Percentiles rank a stretch among this genome's conserved stretches.
These are phyloP conservation scores for Leptosphaerulina australis DNA, from an alignment of 2,329 filamentous ascomycete species.

Conservation along the genomic window DNA sequence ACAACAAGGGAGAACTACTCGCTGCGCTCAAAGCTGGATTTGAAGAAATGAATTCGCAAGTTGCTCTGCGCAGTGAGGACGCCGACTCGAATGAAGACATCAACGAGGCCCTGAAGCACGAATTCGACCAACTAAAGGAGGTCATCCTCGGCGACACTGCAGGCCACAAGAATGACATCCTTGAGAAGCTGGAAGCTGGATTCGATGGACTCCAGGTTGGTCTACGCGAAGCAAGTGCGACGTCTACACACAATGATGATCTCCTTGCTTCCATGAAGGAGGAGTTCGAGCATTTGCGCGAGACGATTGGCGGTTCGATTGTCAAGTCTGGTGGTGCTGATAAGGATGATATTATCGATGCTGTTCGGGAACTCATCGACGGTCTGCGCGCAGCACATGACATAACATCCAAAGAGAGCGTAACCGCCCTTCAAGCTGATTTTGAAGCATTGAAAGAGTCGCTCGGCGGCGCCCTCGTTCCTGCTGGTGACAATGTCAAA, in stretches of 20 bases:
- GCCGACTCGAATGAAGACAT: constrained; percentile 53
- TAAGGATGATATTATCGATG: constrained; percentile 73
- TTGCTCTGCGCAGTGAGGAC: constrained; percentile 45
- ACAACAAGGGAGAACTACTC: constrained; percentile 49
- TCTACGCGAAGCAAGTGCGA: constrained; percentile 43
- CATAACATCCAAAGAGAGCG: constrained; percentile 49
- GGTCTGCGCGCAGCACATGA: constrained; percentile 51
- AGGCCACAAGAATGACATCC: constrained; percentile 64
- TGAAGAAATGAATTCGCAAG: constrained; percentile 50
- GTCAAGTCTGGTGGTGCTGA: constrained; percentile 56
- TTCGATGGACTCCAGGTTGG: constrained; percentile 57
- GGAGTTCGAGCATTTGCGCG: constrained; percentile 66
- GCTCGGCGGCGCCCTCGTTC: constrained; percentile 51
- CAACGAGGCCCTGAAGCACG: constrained; percentile 75
- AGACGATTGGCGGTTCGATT: constrained; percentile 61
- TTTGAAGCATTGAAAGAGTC: constrained; percentile 53
- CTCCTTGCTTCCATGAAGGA: constrained; percentile 59
- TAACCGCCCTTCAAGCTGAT: constrained; percentile 52
- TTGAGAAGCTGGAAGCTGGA: constrained; percentile 63
- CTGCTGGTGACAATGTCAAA: constrained; percentile 45
- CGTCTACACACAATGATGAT: constrained; percentile 50
- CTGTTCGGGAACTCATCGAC: constrained; percentile 60
- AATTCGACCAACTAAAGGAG: constrained; percentile 81
- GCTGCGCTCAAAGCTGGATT: constrained; percentile 49
- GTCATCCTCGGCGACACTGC: constrained; percentile 69